Evolutionary conservation across 2,329 filamentous ascomycete species (phyloP), one percentile per base, ranked within the genome.

Genomic region (Phialocephala subalpina): DNA sequence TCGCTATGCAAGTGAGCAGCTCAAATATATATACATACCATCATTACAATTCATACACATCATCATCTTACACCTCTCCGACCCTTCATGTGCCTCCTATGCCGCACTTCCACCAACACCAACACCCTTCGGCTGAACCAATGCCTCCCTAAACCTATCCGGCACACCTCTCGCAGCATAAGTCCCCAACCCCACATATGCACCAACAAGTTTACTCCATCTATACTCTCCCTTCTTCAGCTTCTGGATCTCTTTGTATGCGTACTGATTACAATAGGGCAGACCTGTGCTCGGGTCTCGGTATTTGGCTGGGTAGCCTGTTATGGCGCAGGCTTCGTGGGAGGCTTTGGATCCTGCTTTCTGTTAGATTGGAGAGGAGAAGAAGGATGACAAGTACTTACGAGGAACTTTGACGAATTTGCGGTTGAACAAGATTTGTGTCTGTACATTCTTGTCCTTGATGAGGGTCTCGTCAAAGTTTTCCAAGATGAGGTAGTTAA

Each of bases 241-340:
- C 63, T 90, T 87, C 73, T 92, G 90, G 55, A 98, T 91, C 77
- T 97, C 90, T 73, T 88, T 88, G 80, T 94, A 97, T 0, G 94
- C 94, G 68, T 90, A 87, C 52, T 88, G 82, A 76, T 95, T 95
- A 69, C 88, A 86, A 79, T 95, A 99, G 0, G 90, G 88, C 18
- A 98, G 84, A 0, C 92, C 92, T 0, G 95, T 98, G 71, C 87
- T 86, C 0, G 94, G 93, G 77, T 99, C 96, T 27, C 90, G 87
- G 78, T 97, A 98, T 62, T 88, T 88, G 14, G 95, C 96, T 4
- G 90, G 87, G 61, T 90, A 87, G 73, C 90, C 91, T 0, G 93
- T 97, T 75, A 98, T 94, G 58, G 90, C 90, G 78, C 96, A 99
- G 36, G 90, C 82, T 53, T 84, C 81, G 67, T 66, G 68, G 16